Base-by-base conservation (phyloP, 169 alveolate species). In the Babesia divergens region DNA sequence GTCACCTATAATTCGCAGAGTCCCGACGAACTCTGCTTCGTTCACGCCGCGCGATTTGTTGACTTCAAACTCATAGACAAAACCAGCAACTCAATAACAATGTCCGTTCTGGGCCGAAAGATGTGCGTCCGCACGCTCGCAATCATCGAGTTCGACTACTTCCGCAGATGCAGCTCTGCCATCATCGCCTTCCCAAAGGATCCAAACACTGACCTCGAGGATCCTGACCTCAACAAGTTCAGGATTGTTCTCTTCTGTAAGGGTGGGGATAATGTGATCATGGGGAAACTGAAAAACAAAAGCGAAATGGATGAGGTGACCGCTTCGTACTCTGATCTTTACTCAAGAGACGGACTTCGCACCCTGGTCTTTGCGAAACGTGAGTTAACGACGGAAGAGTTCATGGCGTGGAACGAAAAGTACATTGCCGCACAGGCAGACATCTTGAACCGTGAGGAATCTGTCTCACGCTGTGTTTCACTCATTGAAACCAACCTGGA, bases 231-330 rank as follows among this genome's bases (percentile, higher is more conserved):
- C 54, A 37, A 24, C 35, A 74, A 74, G 47, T 77, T 53, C 70
- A 67, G 68, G 49, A 79, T 90, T 16, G 81, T 88, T 58, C 80
- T 94, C 18, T 91, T 90, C 69, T 82, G 93, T 32, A 95, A 96
- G 76, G 99, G 99, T 9, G 98, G 98, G 35, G 99, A 96, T 74
- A 84, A 94, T 20, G 93, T 92, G 4, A 94, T 96, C 91, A 7
- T 91, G 38, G 89, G 89, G 24, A 84, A 90, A 37, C 70, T 93
- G 37, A 80, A 74, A 26, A 43, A 74, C 8, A 51, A 59, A 16
- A 69, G 72, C 0, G 86, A 79, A 7, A 50, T 83, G 49, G 95
- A 88, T 49, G 77, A 58, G 0, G 47, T 77, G n/a, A 85, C 91
- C 5, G 60, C 80, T 16, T 62, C 69, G 24, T 84, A 91, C 74